Conservation (phyloP, 78 protist genomes). For the Anaeramoeba flamelloides region DNA sequence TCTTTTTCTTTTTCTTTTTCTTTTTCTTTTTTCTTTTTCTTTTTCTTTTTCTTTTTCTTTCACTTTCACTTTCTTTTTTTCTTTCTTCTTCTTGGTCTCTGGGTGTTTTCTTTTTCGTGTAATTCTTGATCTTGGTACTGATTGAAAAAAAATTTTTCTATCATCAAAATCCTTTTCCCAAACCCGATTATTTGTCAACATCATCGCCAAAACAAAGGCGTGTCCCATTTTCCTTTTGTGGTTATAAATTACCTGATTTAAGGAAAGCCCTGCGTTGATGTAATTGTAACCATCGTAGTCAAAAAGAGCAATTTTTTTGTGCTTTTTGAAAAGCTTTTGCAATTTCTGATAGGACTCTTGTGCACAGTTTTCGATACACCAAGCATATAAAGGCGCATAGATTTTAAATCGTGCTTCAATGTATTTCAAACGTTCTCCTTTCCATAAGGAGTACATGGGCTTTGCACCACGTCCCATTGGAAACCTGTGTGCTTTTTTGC, state of each 20-base stretch:
- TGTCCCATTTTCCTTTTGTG: conserved; percentile 3
- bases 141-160: too few relatives aligned
- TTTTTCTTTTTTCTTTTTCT: too few relatives aligned
- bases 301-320: conserved; percentile 1
- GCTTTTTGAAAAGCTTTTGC: neutral
- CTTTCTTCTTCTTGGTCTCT: too few relatives aligned
- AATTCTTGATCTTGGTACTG: too few relatives aligned
- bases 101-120: too few relatives aligned
- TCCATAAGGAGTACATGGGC: conserved; percentile 3
- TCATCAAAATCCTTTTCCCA: too few relatives aligned
- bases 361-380: too few relatives aligned
- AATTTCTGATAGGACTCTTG: too few relatives aligned
- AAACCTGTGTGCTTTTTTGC: conserved; percentile 2
- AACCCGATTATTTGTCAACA: neutral
- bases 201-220: conserved; percentile 10
- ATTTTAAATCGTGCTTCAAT: neutral
- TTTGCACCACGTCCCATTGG: conserved; percentile 12
- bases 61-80: too few relatives aligned
- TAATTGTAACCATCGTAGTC: conserved; percentile 11
- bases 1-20: too few relatives aligned
- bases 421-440: neutral
- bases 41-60: too few relatives aligned
- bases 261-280: too few relatives aligned
- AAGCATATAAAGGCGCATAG: conserved; percentile 10
- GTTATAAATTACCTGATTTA: neutral